Conservation (phyloP, 176 grass and related monocot genomes). For the Poa annua region DNA sequence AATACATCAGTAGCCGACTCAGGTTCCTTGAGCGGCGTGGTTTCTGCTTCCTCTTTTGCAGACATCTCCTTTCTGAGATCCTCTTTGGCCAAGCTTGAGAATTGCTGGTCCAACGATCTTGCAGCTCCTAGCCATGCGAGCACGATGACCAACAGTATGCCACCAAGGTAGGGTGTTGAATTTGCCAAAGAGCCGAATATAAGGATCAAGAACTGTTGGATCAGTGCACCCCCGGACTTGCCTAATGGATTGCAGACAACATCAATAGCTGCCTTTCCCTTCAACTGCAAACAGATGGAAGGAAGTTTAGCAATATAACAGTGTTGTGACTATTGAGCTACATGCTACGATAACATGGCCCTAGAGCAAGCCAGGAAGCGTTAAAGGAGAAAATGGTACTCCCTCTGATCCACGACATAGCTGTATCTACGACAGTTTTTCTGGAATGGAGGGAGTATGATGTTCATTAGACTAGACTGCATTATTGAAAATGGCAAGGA, state of each 20-base stretch:
- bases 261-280: constrained; percentile 94
- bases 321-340: constrained; percentile 12
- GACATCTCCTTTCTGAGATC: constrained; percentile 54
- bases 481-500: not conserved
- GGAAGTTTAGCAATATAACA: not conserved
- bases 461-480: not conserved
- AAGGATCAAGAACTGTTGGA: constrained; percentile 91
- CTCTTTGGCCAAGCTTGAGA: constrained; percentile 81
- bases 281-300: constrained; percentile 61
- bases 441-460: not conserved
- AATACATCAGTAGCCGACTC: constrained; percentile 13
- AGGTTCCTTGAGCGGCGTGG: constrained; percentile 33
- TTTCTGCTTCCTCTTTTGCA: constrained; percentile 41
- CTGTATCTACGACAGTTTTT: too few relatives aligned
- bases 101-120: constrained; percentile 74
- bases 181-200: constrained; percentile 84
- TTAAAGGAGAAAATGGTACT: constrained; percentile 26
- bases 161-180: constrained; percentile 86
- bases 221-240: constrained; percentile 80
- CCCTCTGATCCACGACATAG: too few relatives aligned
- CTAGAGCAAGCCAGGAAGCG: not conserved
- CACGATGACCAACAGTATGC: constrained; percentile 73
- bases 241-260: constrained; percentile 91
- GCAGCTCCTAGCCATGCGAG: constrained; percentile 70
- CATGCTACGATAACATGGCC: not conserved